Percentiles rank a stretch among this genome's conserved stretches.
Conservation (phyloP, 208 protist species). For the Leishmania martiniquensis region DNA sequence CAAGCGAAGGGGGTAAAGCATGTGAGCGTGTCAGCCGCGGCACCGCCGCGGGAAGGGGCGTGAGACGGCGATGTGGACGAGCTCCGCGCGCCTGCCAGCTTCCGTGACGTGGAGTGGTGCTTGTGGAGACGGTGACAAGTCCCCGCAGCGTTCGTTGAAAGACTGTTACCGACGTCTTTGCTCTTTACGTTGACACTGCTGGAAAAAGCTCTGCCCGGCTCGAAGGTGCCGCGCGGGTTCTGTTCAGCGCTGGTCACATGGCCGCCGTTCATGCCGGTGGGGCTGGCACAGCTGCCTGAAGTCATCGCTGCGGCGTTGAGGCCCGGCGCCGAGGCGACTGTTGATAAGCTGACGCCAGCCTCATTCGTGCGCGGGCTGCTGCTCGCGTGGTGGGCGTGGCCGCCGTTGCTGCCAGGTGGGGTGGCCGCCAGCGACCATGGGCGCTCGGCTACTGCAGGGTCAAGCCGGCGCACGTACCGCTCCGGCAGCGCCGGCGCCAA, state of each 20-base stretch:
- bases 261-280: neutral
- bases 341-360: conserved; percentile 7
- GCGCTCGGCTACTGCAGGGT: conserved; percentile 19
- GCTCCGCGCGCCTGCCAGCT: neutral
- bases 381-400: neutral
- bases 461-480: conserved; percentile 50
- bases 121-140: neutral
- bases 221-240: neutral
- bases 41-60: neutral
- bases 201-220: neutral
- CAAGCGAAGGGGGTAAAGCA: neutral
- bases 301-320: neutral
- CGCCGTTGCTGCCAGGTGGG: neutral
- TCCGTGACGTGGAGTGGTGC: neutral
- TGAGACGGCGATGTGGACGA: neutral
- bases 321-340: neutral
- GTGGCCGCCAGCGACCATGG: conserved; percentile 1
- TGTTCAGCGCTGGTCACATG: neutral
- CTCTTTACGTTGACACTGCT: conserved; percentile 3
- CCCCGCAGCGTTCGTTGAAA: neutral
- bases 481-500: conserved; percentile 73
- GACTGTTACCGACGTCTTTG: neutral
- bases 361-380: conserved; percentile 13
- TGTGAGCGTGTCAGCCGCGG: neutral
- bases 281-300: neutral